Base-by-base conservation (phyloP, 2,329 filamentous ascomycete genomes). In the Sclerotinia nivalis region DNA sequence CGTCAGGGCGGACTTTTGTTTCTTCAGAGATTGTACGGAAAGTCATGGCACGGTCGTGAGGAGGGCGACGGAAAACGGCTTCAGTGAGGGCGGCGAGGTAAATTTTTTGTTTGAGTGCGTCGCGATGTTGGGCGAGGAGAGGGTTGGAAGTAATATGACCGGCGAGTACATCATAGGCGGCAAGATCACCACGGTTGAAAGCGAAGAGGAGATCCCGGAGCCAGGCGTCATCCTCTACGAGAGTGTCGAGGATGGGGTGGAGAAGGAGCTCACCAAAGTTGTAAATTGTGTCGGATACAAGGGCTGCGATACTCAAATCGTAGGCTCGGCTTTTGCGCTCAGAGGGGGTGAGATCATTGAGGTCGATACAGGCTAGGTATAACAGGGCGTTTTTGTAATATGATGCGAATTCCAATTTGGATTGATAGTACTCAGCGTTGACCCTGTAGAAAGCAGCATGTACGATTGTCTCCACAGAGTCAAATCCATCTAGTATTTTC, bases 221-320 rank as follows among this genome's bases (percentile, higher is more conserved):
- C 96, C 96, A 99, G 66, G 89, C 85, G 79, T 96, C 88, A 55
- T 90, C 87, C 34, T 91, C 89, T 76, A 90, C 88, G 34, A 99
- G 88, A 28, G 91, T 90, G 78, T 97, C 92, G 73, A 99, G 89
- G 78, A 99, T 97, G 4, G 96, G 96, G 80, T 99, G 96, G 75
- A 99, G 88, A 45, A 99, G 88, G n/a, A 99, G 90, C 84, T 99
- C 96, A 80, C 96, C 96, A 77, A 99, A 99, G 85, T 99, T 99
- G 88, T 99, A 98, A 83, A 98, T 99, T 77, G 89, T 93, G 78
- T 95, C 92, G 65, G 94, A 97, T 52, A 97, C 92, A 12, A 99
- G 87, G 13, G 96, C 96, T 40, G 96, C 93, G 68, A 98, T 90
- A 78, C 92, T 92, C 72, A 99, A 89, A 80, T 97, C 93, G 82